Percentiles rank a stretch among this genome's conserved stretches.
Evolutionary conservation across 768 basidiomycete genomes (phyloP).

Genomic region (Steccherinum ochraceum): DNA sequence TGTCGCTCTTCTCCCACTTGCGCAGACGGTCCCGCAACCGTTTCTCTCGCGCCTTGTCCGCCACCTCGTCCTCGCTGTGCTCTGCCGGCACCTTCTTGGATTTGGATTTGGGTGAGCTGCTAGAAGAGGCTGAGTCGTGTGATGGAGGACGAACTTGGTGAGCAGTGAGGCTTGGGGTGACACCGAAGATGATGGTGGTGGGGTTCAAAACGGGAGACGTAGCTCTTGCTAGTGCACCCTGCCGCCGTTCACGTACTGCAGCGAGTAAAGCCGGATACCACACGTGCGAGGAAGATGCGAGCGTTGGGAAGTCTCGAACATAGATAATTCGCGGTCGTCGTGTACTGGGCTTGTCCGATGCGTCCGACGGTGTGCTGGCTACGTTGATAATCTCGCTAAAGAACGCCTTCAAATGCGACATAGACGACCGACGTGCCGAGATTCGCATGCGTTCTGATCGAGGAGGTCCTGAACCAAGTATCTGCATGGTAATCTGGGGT

Average conservation of each 20-base stretch:
- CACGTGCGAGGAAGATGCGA: slow-evolving; percentile 60
- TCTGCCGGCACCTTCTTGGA: slow-evolving; percentile 35
- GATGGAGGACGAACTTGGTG: slow-evolving; percentile 33
- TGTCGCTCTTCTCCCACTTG: slow-evolving; percentile 68
- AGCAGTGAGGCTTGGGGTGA: slow-evolving; percentile 58
- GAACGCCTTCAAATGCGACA: slow-evolving; percentile 53
- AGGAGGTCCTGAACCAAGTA: slow-evolving; percentile 21
- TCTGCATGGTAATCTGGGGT: slow-evolving; percentile 44
- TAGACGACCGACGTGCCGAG: slow-evolving; percentile 11
- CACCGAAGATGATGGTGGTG: slow-evolving; percentile 83
- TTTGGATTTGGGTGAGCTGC: slow-evolving; percentile 42
- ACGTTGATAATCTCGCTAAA: slow-evolving; percentile 75
- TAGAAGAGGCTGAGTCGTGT: slow-evolving; percentile 22
- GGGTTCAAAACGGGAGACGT: slow-evolving; percentile 60
- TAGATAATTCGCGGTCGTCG: slow-evolving; percentile 70
- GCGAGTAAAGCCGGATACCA: slow-evolving; percentile 82
- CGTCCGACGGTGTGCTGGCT: slow-evolving; percentile 25
- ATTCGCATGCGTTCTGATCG: background rate
- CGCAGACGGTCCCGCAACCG: slow-evolving; percentile 65
- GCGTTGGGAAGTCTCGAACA: slow-evolving; percentile 73
- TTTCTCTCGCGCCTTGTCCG: slow-evolving; percentile 63
- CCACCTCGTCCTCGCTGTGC: slow-evolving; percentile 61
- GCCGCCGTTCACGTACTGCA: slow-evolving; percentile 72
- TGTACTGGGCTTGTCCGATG: slow-evolving; percentile 15
- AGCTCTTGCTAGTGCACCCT: slow-evolving; percentile 53